Evolutionary conservation across 2,329 filamentous ascomycete species (phyloP), one percentile per base, ranked within the genome.

Genomic region (Helotiales sp.): DNA sequence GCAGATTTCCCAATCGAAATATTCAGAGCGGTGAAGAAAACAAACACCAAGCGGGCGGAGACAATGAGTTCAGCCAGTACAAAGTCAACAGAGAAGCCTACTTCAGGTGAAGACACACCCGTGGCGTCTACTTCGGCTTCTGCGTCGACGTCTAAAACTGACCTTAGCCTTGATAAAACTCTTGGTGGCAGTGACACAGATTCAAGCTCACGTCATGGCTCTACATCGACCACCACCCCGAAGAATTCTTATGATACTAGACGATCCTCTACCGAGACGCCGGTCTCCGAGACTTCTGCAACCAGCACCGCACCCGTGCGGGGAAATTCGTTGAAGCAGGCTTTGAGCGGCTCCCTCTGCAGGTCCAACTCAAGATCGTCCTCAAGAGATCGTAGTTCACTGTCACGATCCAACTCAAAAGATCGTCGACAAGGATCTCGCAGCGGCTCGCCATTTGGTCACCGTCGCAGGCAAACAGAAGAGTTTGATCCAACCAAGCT

Each of bases 1-100:
- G 92, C 92, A 0, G 93, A 97, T 74, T 85, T 90, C 71, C 87
- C 87, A 1, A 79, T 84, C 20, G 84, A 87, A 66, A 77, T 89
- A 5, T 86, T 88, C 77, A 85, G 82, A 64, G 70, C 64, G 11
- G 72, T 75, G 17, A 74, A 75, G 40, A 70, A 71, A 26, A 47
- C 62, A 22, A 52, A 64, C 40, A 55, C 34, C 11, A 30, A 71
- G 66, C n/a, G 70, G 66, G 61, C 65, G 68, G 55, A 69, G 50
- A 43, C 58, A 57, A 37, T 65, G 47, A 57, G 49, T 52, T 15
- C 57, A 45, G 37, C 43, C 20, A 60, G 34, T 20, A 24, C 47
- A 20, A 61, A 57, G 43, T 49, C 61, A 43, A 34, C 50, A 49
- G 70, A 72, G 40, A 62, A 49, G 17, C 34, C 64, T 20, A 57